Conservation (phyloP, 1,139 yeast species). For the Geotrichum restrictum region DNA sequence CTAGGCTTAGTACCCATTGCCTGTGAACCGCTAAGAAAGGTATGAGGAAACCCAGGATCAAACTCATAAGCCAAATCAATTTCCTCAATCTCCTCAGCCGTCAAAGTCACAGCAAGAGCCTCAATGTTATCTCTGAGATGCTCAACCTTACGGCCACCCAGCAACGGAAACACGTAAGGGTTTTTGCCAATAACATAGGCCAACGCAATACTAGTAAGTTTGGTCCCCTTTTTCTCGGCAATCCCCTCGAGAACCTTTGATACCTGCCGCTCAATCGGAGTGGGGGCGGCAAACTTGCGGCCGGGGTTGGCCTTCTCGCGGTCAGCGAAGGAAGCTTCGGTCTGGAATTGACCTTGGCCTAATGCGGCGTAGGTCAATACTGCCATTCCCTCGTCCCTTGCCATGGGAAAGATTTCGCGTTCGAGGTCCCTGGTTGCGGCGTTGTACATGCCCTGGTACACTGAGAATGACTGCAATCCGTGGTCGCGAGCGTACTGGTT, state of each 20-base stretch:
- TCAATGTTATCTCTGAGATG: no score
- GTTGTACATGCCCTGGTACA: background rate
- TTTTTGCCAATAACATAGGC: background rate
- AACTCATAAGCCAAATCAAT: no score
- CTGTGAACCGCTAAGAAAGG: no score
- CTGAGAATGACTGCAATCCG: background rate
- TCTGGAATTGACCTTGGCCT: background rate
- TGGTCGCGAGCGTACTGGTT: conserved; percentile 1
- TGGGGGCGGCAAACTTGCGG: no score
- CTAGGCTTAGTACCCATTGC: background rate
- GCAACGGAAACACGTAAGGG: background rate
- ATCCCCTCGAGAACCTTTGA: background rate
- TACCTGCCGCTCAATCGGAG: no score
- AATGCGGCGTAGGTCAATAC: background rate
- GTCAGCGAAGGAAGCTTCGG: no score
- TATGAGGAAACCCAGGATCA: no score
- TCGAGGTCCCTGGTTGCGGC: background rate
- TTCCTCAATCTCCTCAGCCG: no score
- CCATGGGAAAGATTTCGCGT: background rate
- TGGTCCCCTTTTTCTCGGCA: background rate
- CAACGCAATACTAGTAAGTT: background rate
- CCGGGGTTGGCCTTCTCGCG: no score
- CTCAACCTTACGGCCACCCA: no score
- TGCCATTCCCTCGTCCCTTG: no score
- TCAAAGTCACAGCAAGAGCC: no score